These are phyloP conservation scores for Tulasnella sp. DNA, from an alignment of 768 basidiomycete species.

Conservation along the genomic window DNA sequence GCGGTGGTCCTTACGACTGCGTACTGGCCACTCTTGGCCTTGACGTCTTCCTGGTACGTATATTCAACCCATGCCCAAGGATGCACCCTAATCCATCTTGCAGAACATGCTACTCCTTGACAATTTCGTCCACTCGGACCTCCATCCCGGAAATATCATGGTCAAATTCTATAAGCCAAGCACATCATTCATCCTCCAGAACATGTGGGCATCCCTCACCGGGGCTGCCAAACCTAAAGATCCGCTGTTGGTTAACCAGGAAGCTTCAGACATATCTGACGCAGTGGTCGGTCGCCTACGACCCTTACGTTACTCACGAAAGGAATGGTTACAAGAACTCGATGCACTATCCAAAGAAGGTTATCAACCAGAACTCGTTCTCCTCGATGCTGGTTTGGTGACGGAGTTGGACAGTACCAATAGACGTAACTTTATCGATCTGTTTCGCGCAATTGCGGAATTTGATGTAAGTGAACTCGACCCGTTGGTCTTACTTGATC, in stretches of 20 bases:
- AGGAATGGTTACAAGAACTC: slow-evolving; percentile 61
- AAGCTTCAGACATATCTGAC: slow-evolving; percentile 23
- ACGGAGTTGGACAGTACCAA: slow-evolving; percentile 76
- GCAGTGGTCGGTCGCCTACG: slow-evolving; percentile 60
- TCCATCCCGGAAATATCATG: slow-evolving; percentile 94
- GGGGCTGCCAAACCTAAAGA: slow-evolving; percentile 27
- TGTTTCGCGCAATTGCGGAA: slow-evolving; percentile 89
- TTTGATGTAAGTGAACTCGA: slow-evolving; percentile 43
- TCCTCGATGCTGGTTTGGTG: slow-evolving; percentile 92
- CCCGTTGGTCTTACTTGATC: background rate
- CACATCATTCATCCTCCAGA: slow-evolving; percentile 48
- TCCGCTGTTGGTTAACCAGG: slow-evolving; percentile 10
- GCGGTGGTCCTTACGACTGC: slow-evolving; percentile 84
- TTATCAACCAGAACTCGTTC: slow-evolving; percentile 87
- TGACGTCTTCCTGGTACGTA: slow-evolving; percentile 81
- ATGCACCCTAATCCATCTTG: background rate
- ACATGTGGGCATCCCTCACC: slow-evolving; percentile 46
- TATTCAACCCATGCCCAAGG: background rate
- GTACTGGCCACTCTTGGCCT: slow-evolving; percentile 84
- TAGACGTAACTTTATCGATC: slow-evolving; percentile 86
- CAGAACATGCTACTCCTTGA: slow-evolving; percentile 97
- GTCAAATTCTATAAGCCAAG: slow-evolving; percentile 85
- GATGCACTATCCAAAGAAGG: slow-evolving; percentile 48
- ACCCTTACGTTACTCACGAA: slow-evolving; percentile 36
- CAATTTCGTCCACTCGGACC: slow-evolving; percentile 90